phyloP scores from a whole-genome alignment of 164 flowering plant genomes.

The Aristolochia contorta region DNA sequence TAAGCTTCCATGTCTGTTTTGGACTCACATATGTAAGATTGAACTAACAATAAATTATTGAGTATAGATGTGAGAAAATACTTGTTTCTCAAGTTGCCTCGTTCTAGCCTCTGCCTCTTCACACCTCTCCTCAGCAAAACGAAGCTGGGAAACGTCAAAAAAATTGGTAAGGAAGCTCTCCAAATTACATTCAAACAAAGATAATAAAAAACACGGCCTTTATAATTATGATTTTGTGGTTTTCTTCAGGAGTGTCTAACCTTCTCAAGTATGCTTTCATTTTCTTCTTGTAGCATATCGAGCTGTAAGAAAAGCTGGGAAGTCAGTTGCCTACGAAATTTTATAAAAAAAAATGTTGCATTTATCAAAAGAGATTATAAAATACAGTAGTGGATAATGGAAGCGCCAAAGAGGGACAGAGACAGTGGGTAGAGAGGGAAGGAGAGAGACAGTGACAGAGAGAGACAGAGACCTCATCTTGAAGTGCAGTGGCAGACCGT shows the following conservation, averaged over 20 bases:
- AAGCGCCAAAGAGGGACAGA: background rate
- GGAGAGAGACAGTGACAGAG: too few species aligned
- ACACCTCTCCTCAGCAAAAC: conserved; percentile 66
- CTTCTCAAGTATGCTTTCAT: conserved; percentile 73
- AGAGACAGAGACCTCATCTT: conserved; percentile 59
- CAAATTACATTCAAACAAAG: too few species aligned
- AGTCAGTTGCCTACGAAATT: too few species aligned
- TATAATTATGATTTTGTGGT: background rate
- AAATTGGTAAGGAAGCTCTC: too few species aligned
- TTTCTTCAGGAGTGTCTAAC: conserved; percentile 15
- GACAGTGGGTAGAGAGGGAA: background rate
- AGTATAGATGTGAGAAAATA: conserved; percentile 4
- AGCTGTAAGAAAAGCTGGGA: conserved; percentile 37
- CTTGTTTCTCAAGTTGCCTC: conserved; percentile 82
- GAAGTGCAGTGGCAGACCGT: conserved; percentile 48
- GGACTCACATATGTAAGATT: too few species aligned
- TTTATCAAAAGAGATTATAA: too few species aligned
- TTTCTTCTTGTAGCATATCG: conserved; percentile 91
- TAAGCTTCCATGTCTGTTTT: too few species aligned
- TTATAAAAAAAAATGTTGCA: too few species aligned
- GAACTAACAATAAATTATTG: too few species aligned
- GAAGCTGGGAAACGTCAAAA: conserved; percentile 39
- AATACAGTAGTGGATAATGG: too few species aligned
- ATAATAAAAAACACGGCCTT: background rate
- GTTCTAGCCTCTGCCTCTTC: conserved; percentile 83